A percentile compares a stretch with the other conserved stretches of the same genome.
phyloP scores from a whole-genome alignment of 1,284 basidiomycete species.

The Peniophora sp. region DNA sequence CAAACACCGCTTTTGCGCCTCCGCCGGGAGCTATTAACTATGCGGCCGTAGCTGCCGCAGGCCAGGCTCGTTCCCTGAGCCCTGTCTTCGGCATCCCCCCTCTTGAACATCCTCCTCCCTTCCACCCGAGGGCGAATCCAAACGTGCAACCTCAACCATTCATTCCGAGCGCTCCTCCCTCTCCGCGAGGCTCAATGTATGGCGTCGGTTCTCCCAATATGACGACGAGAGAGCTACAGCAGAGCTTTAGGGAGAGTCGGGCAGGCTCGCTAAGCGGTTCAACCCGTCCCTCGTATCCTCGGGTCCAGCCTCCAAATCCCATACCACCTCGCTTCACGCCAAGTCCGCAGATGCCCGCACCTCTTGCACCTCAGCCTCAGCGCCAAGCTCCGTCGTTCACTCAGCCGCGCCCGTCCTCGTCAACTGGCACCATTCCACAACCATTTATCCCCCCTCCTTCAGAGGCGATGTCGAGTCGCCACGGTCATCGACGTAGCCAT shows the following conservation, averaged over 20 bases:
- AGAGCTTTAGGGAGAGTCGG: not conserved
- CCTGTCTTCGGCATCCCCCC: slow-evolving; percentile 5
- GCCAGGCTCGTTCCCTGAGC: not conserved
- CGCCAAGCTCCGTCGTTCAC: not conserved
- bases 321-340: not conserved
- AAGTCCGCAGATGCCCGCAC: not conserved
- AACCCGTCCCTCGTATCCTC: not conserved
- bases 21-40: too few species aligned
- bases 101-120: too few species aligned
- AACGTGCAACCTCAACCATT: not conserved
- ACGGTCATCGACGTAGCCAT: not conserved
- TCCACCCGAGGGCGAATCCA: slow-evolving; percentile 5
- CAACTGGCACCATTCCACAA: not conserved
- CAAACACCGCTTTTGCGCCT: too few species aligned
- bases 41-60: not conserved
- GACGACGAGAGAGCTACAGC: not conserved
- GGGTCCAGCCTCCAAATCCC: not conserved
- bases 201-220: not conserved
- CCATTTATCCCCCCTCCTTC: not conserved
- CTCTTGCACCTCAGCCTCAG: not conserved
- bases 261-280: too few species aligned
- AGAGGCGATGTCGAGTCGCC: not conserved
- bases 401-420: not conserved
- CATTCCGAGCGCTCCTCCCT: not conserved
- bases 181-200: not conserved